These are phyloP conservation scores for Haematococcus lacustris DNA, from an alignment of 139 green algal species.

Conservation along the genomic window DNA sequence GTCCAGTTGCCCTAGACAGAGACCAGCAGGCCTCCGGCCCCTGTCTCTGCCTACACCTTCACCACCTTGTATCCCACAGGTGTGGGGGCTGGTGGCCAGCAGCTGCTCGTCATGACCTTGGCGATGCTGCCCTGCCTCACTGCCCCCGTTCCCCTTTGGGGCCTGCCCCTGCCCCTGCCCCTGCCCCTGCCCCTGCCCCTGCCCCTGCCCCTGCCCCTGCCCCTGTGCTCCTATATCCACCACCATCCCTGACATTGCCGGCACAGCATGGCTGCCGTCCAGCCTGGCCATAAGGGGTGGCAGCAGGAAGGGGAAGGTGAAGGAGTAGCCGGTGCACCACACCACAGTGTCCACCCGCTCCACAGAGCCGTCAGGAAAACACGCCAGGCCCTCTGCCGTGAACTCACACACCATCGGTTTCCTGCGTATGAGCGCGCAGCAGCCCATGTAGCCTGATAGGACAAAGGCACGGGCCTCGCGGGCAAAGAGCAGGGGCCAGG, in stretches of 20 bases:
- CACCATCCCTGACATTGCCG: not conserved
- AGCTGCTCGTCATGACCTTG: no score
- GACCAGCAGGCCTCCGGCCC: no score
- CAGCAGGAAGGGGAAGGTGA: constrained; percentile 63
- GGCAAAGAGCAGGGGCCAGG: not conserved
- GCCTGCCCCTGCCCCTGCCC: not conserved
- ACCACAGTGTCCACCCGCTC: constrained; percentile 52
- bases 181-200: not conserved
- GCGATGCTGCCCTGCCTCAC: constrained; percentile 1
- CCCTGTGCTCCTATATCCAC: no score
- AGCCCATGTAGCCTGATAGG: not conserved
- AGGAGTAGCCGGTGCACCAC: constrained; percentile 67
- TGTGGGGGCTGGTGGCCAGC: no score
- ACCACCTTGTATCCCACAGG: no score
- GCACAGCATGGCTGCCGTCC: not conserved
- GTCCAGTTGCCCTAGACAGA: no score
- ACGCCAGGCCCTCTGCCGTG: constrained; percentile 13
- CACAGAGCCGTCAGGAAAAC: constrained; percentile 35
- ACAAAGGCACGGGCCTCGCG: not conserved
- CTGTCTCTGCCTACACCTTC: no score
- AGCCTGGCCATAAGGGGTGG: no score
- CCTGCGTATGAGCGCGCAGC: constrained; percentile 7
- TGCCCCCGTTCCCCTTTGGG: not conserved
- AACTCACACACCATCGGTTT: constrained; percentile 31
- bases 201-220: not conserved